Percentiles rank a stretch among this genome's conserved stretches.
These are phyloP conservation scores for Helicocarpus griseus DNA, from an alignment of 2,329 filamentous ascomycete species.

Conservation along the genomic window DNA sequence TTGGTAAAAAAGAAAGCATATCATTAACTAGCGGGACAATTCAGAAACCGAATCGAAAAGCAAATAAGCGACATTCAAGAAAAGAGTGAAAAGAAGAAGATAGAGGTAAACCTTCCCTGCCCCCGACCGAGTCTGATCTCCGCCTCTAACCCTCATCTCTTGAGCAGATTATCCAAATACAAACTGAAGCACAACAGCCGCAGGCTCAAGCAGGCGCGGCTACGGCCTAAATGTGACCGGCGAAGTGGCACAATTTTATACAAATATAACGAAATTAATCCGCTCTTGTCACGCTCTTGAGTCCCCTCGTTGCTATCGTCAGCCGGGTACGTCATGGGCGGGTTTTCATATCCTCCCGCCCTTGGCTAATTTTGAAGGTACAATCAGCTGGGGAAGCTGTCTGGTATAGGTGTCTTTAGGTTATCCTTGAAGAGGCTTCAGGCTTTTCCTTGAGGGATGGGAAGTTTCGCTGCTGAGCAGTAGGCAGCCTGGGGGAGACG, in stretches of 20 bases:
- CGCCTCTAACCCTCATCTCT: conserved; percentile 11
- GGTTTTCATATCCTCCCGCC: no score
- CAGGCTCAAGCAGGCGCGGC: conserved; percentile 22
- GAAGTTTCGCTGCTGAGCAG: no score
- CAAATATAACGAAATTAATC: background rate
- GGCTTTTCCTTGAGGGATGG: no score
- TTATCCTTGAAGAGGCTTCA: no score
- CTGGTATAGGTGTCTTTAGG: no score
- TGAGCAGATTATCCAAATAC: conserved; percentile 30
- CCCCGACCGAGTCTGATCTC: background rate
- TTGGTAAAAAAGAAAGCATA: no score
- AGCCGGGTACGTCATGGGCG: no score
- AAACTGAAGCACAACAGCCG: conserved; percentile 25
- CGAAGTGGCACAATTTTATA: background rate
- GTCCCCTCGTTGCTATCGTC: no score
- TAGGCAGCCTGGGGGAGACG: no score
- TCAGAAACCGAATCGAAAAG: conserved; percentile 55
- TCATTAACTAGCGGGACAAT: background rate
- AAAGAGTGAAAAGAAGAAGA: conserved; percentile 55
- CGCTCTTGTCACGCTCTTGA: no score
- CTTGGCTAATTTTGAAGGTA: no score
- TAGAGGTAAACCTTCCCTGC: conserved; percentile 42
- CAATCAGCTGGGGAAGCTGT: no score
- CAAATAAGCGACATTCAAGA: conserved; percentile 56
- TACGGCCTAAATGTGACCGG: conserved; percentile 19